Evolutionary conservation across 1,139 yeast genomes (phyloP).

Genomic region (Lodderomyces theae): DNA sequence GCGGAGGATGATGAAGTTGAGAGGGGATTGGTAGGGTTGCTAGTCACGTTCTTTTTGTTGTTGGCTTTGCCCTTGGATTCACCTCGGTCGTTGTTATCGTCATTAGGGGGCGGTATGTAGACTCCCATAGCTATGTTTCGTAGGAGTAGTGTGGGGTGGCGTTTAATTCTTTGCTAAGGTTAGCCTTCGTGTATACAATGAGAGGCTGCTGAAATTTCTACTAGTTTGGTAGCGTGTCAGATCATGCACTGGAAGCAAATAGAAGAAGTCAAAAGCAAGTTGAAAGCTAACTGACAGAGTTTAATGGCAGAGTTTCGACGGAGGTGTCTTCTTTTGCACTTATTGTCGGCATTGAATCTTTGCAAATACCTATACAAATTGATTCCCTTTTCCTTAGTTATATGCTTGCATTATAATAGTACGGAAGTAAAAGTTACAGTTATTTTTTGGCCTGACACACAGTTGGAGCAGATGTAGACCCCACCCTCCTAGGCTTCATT

Average conservation of each 20-base stretch:
- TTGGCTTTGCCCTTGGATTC: slow-evolving; percentile 5
- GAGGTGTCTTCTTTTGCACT: no score
- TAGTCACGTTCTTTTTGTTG: not conserved
- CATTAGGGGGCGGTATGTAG: slow-evolving; percentile 31
- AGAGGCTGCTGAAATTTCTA: no score
- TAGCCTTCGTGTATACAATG: no score
- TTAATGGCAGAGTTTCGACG: no score
- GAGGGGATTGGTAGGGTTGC: slow-evolving; percentile 4
- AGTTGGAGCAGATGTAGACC: not conserved
- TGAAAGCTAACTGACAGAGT: no score
- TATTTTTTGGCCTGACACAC: not conserved
- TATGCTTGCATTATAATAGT: slow-evolving; percentile 2
- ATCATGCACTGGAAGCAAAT: no score
- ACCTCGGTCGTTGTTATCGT: slow-evolving; percentile 12
- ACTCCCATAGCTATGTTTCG: slow-evolving; percentile 27
- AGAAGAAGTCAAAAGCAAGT: no score
- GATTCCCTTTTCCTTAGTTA: not conserved
- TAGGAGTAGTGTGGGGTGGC: no score
- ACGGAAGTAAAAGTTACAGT: not conserved
- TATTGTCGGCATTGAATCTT: no score
- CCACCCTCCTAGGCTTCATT: slow-evolving; percentile 4
- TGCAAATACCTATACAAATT: no score
- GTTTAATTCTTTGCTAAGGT: no score
- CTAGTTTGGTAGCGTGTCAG: no score
- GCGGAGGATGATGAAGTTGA: slow-evolving; percentile 14